Evolutionary conservation across 805 yeast genomes (phyloP).

Genomic region (Pichia pseudocactophila): DNA sequence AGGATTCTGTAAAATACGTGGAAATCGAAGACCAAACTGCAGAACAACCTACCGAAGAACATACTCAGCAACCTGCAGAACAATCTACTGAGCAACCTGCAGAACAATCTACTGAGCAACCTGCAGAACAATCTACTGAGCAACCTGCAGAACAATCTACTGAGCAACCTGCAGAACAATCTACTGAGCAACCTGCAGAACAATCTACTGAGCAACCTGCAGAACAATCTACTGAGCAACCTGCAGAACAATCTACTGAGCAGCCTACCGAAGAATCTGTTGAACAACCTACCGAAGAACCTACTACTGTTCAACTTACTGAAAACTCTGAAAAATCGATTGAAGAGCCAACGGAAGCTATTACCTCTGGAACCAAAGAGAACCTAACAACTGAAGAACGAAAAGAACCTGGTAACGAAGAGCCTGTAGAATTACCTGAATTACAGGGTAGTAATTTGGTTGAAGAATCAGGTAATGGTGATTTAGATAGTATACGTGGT

Average conservation of each 20-base stretch:
- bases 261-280: too few species aligned
- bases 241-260: too few species aligned
- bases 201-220: neutral
- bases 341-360: too few species aligned
- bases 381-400: too few species aligned
- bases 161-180: neutral
- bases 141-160: neutral
- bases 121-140: slow-evolving; percentile 1
- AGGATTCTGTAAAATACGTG: too few species aligned
- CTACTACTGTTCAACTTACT: too few species aligned
- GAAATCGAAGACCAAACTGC: too few species aligned
- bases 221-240: neutral
- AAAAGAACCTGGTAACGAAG: neutral
- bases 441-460: neutral
- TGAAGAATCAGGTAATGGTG: neutral
- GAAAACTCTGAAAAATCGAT: too few species aligned
- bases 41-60: slow-evolving; percentile 6
- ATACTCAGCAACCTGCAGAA: slow-evolving; percentile 9
- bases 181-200: neutral
- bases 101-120: neutral
- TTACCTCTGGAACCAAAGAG: too few species aligned
- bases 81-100: slow-evolving; percentile 3
- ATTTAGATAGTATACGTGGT: slow-evolving; percentile 7
- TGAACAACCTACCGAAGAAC: neutral
- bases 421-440: neutral